These are phyloP conservation scores for Cystofilobasidium capitatum DNA, from an alignment of 768 basidiomycete genomes.

Conservation along the genomic window DNA sequence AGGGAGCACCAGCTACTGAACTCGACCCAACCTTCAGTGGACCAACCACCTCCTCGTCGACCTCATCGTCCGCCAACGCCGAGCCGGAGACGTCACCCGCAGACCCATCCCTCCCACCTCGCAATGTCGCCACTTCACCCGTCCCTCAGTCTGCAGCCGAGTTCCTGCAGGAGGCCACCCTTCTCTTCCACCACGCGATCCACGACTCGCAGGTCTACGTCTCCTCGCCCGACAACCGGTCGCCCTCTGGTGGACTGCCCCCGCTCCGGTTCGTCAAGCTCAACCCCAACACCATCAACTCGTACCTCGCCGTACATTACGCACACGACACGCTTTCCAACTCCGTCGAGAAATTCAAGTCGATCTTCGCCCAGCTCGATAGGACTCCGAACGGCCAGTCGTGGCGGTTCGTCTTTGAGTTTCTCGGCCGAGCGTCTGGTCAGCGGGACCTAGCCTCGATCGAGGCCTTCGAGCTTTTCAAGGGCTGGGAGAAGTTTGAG, in stretches of 20 bases:
- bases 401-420: constrained; percentile 59
- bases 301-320: constrained; percentile 72
- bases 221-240: constrained; percentile 1
- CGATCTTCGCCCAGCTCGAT: constrained; percentile 44
- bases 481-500: constrained; percentile 26
- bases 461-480: neutral
- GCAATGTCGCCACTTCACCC: constrained; percentile 26
- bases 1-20: constrained; percentile 30
- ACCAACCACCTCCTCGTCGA: neutral
- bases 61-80: constrained; percentile 51
- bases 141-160: constrained; percentile 29
- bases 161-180: constrained; percentile 28
- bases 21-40: neutral
- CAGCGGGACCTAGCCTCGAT: constrained; percentile 6
- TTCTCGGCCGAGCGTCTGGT: constrained; percentile 44
- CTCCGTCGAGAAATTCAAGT: constrained; percentile 48
- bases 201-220: constrained; percentile 6
- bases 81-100: constrained; percentile 45
- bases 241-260: constrained; percentile 14
- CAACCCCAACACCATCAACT: constrained; percentile 58
- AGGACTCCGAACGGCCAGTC: constrained; percentile 49
- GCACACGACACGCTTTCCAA: constrained; percentile 47
- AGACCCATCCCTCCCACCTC: neutral
- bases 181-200: constrained; percentile 23
- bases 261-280: constrained; percentile 54